These are phyloP conservation scores for Penstemon barbatus DNA, from an alignment of 257 asterid species.

Conservation along the genomic window DNA sequence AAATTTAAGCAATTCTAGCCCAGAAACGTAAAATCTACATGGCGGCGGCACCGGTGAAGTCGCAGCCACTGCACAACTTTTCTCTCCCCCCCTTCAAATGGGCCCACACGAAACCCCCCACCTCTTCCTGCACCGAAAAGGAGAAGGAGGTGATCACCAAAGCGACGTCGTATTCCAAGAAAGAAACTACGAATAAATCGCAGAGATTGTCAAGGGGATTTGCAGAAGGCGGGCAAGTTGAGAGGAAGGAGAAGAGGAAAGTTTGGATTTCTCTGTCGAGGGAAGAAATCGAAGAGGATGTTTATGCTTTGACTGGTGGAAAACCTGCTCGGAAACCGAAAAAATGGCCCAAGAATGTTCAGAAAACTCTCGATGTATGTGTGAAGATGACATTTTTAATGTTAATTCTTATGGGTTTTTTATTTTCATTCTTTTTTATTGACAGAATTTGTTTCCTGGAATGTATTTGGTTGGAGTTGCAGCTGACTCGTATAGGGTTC, in stretches of 20 bases:
- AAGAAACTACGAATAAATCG: slow-evolving; percentile 16
- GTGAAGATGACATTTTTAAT: neutral
- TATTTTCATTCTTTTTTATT: neutral
- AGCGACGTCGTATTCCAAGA: slow-evolving; percentile 60
- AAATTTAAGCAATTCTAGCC: no score
- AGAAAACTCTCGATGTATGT: slow-evolving; percentile 77
- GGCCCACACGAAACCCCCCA: slow-evolving; percentile 62
- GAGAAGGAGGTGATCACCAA: slow-evolving; percentile 25
- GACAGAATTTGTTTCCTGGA: slow-evolving; percentile 72
- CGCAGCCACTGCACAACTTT: slow-evolving; percentile 85
- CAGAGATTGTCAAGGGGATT: slow-evolving; percentile 39
- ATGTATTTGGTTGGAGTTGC: slow-evolving; percentile 66
- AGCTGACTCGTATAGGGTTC: slow-evolving; percentile 53
- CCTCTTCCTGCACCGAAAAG: slow-evolving; percentile 32
- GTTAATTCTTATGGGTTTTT: neutral
- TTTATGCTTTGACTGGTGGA: slow-evolving; percentile 78
- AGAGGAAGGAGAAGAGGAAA: slow-evolving; percentile 55
- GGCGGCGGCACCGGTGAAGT: slow-evolving; percentile 76
- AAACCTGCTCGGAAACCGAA: slow-evolving; percentile 76
- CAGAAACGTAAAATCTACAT: slow-evolving; percentile 24
- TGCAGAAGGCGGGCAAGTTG: slow-evolving; percentile 42
- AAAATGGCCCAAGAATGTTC: slow-evolving; percentile 67
- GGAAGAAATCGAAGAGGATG: slow-evolving; percentile 90
- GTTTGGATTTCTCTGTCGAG: slow-evolving; percentile 78
- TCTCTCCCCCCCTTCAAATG: slow-evolving; percentile 65